Evolutionary conservation across 1,284 basidiomycete genomes (phyloP).

Genomic region (Fomitopsis palustris): DNA sequence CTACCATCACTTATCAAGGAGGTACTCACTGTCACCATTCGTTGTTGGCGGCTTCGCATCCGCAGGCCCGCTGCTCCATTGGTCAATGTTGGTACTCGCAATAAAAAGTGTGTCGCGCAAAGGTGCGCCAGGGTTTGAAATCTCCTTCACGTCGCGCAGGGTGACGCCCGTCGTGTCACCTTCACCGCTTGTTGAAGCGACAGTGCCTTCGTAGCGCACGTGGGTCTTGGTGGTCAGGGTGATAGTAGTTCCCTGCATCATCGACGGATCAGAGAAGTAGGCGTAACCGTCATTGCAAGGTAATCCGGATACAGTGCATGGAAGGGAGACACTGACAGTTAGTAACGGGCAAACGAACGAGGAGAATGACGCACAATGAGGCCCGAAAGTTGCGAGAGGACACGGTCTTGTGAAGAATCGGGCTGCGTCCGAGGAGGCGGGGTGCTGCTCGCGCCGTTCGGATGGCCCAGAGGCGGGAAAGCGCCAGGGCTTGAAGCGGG

Average conservation of each 20-base stretch:
- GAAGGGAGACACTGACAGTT: background rate
- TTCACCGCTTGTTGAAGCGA: conserved; percentile 57
- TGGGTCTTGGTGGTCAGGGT: conserved; percentile 66
- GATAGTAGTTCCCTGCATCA: conserved; percentile 63
- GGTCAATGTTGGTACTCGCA: conserved; percentile 65
- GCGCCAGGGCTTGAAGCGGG: conserved; percentile 33
- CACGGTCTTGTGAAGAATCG: conserved; percentile 48
- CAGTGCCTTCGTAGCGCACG: conserved; percentile 67
- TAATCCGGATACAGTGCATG: background rate
- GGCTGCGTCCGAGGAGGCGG: conserved; percentile 23
- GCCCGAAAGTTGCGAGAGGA: conserved; percentile 58
- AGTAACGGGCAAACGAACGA: background rate
- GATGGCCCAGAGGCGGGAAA: conserved; percentile 49
- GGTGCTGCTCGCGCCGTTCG: conserved; percentile 43
- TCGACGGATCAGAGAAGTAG: background rate
- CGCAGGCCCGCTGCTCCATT: conserved; percentile 70
- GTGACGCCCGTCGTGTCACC: conserved; percentile 69
- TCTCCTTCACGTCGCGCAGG: conserved; percentile 71
- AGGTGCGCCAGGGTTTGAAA: conserved; percentile 57
- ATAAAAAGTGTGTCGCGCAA: conserved; percentile 69
- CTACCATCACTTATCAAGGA: conserved; percentile 1
- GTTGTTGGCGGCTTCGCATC: conserved; percentile 51
- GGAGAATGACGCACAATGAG: conserved; percentile 50
- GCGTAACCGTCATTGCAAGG: background rate
- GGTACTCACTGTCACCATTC: conserved; percentile 63